Percentiles rank a stretch among this genome's conserved stretches.
Evolutionary conservation across 192 early-diverging fungal species (phyloP).

Genomic region (Phycomyces nitens): DNA sequence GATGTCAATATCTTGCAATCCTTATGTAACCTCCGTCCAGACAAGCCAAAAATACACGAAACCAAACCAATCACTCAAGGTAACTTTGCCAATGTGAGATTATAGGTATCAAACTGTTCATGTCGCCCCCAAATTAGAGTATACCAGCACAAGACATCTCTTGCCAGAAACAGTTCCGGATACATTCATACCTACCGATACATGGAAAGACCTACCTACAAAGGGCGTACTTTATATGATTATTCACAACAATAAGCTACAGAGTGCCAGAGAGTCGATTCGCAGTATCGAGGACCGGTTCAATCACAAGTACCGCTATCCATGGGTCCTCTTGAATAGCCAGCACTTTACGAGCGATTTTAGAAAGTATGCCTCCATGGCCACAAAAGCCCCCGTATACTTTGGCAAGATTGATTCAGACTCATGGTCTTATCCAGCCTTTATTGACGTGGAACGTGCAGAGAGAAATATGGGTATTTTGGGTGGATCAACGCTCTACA

Average conservation of each 20-base stretch:
- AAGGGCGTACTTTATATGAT: slow-evolving; percentile 73
- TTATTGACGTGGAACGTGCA: slow-evolving; percentile 54
- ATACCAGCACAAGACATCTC: neutral
- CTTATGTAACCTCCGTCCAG: neutral
- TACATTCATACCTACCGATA: neutral
- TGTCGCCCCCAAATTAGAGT: too few species aligned
- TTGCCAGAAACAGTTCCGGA: neutral
- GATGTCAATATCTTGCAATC: neutral
- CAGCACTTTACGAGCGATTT: slow-evolving; percentile 68
- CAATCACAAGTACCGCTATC: slow-evolving; percentile 70
- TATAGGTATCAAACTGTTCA: too few species aligned
- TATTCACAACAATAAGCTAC: slow-evolving; percentile 66
- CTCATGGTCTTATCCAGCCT: slow-evolving; percentile 62
- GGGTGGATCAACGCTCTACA: slow-evolving; percentile 39
- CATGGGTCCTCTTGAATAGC: slow-evolving; percentile 86
- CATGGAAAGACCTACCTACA: slow-evolving; percentile 8
- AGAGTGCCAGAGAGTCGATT: slow-evolving; percentile 54
- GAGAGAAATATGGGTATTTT: slow-evolving; percentile 47
- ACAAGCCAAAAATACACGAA: too few species aligned
- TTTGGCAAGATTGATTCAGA: slow-evolving; percentile 54
- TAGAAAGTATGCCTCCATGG: slow-evolving; percentile 41
- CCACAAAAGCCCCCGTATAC: slow-evolving; percentile 54
- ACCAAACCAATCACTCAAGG: too few species aligned
- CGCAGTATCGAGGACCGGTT: slow-evolving; percentile 76
- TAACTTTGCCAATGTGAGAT: too few species aligned